These are phyloP conservation scores for Begonia masoniana DNA, from an alignment of 306 rosid genomes.

Conservation along the genomic window DNA sequence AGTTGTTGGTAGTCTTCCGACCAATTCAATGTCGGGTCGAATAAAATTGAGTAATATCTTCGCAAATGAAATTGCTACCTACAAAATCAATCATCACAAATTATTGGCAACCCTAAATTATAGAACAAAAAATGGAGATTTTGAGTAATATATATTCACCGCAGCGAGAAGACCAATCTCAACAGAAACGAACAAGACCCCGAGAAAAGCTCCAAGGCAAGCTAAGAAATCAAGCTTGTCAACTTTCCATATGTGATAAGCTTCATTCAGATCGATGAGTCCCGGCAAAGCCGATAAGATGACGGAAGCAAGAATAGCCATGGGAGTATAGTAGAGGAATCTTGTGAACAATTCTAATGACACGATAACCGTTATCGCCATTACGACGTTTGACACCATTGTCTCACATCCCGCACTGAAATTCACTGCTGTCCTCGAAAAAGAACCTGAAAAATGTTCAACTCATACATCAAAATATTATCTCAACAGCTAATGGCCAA, in stretches of 20 bases:
- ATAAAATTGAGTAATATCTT: slow-evolving; percentile 59
- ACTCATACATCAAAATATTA: no score
- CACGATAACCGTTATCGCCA: slow-evolving; percentile 44
- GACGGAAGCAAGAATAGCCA: slow-evolving; percentile 67
- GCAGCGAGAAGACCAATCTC: slow-evolving; percentile 76
- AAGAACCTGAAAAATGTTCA: slow-evolving; percentile 25
- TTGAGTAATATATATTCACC: slow-evolving; percentile 25
- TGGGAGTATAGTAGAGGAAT: slow-evolving; percentile 70
- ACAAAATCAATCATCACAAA: slow-evolving; percentile 8
- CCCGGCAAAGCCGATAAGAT: slow-evolving; percentile 90
- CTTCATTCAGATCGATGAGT: slow-evolving; percentile 53
- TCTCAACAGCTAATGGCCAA: no score
- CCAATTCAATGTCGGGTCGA: slow-evolving; percentile 56
- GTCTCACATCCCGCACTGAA: slow-evolving; percentile 43
- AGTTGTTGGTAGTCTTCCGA: slow-evolving; percentile 68
- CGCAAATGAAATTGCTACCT: slow-evolving; percentile 71
- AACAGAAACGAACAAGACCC: slow-evolving; percentile 69
- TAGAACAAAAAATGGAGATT: background rate
- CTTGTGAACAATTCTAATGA: slow-evolving; percentile 54
- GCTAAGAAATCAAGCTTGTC: slow-evolving; percentile 81
- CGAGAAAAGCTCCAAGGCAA: slow-evolving; percentile 64
- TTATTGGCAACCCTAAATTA: background rate
- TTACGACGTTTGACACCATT: slow-evolving; percentile 39
- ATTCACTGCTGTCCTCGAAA: slow-evolving; percentile 45
- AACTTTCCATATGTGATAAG: slow-evolving; percentile 59